Base-by-base conservation (phyloP, 306 rosid species). In the Rosa persica region DNA sequence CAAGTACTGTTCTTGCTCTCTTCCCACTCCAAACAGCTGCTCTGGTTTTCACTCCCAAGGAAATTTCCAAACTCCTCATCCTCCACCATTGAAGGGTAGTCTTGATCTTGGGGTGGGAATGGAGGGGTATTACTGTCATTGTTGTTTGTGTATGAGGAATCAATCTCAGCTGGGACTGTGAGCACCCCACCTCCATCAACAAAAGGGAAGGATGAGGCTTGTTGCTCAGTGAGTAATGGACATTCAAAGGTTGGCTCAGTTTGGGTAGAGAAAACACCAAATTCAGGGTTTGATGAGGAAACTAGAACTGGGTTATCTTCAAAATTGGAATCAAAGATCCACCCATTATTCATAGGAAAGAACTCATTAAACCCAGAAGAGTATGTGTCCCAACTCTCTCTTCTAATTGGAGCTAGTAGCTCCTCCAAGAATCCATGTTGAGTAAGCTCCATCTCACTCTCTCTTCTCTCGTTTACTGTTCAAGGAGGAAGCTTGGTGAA, bases 351-450 rank as follows among this genome's bases (percentile, higher is more conserved):
- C 22, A 61, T 27, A 23, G 91, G 84, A 72, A 92, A 86, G 23
- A 88, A 83, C 58, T 94, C 98, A 39, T 62, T 89, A 73, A 86
- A 83, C 2, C 85, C 90, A 67, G 88, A 84, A 68, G 93, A 81
- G 80, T 79, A 88, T 65, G 84, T 43, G 79, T 69, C 77, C 96
- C 95, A 92, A 67, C 82, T 68, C 78, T 91, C 95, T 87, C 86
- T 88, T 83, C 91, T 91, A 19, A 67, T 39, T 81, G 96, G 88
- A 83, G 92, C 90, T 10, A 92, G 79, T 20, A 94, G 74, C 70
- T 94, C 98, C 80, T 94, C 98, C 76, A 94, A 86, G 83, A 90
- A 88, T 70, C 93, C 92, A 87, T 86, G 95, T 55, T 89, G 95
- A 84, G 89, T 82, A 66, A 92, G 93, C 91, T 94, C 98, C 98